phyloP scores from a whole-genome alignment of 2,329 filamentous ascomycete species.

The Aspergillus sp. region DNA sequence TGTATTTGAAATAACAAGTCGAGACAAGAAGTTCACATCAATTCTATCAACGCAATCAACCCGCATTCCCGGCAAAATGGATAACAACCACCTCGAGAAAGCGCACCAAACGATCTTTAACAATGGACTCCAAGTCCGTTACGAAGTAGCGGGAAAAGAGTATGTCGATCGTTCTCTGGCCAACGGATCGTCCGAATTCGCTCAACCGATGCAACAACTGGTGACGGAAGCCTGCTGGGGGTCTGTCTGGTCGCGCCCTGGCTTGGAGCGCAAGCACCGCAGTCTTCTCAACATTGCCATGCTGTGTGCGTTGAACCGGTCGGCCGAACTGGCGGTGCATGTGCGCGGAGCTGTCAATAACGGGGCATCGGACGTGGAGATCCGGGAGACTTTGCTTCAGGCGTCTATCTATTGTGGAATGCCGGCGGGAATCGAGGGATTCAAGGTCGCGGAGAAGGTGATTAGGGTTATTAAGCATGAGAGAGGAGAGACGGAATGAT shows the following conservation, averaged over 20 bases:
- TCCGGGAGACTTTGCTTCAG: conserved; percentile 36
- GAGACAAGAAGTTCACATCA: too few species aligned
- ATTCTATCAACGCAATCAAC: too few species aligned
- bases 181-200: conserved; percentile 1
- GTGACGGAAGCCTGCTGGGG: conserved; percentile 2
- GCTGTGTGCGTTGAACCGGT: conserved; percentile 49
- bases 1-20: too few species aligned
- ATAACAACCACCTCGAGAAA: too few species aligned
- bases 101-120: neutral
- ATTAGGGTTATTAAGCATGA: conserved; percentile 22
- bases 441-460: conserved; percentile 22
- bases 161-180: conserved; percentile 1
- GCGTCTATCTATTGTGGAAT: conserved; percentile 34
- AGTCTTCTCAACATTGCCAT: conserved; percentile 43
- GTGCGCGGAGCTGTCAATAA: conserved; percentile 52
- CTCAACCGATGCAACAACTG: conserved; percentile 1
- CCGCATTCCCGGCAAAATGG: too few species aligned
- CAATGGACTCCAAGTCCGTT: neutral
- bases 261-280: conserved; percentile 1
- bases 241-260: conserved; percentile 1
- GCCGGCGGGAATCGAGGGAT: conserved; percentile 36
- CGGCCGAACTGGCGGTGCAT: conserved; percentile 49
- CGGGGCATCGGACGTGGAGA: conserved; percentile 49
- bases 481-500: too few species aligned
- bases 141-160: conserved; percentile 1